These are phyloP conservation scores for Penicillium capsulatum DNA, from an alignment of 2,329 filamentous ascomycete genomes.

Conservation along the genomic window DNA sequence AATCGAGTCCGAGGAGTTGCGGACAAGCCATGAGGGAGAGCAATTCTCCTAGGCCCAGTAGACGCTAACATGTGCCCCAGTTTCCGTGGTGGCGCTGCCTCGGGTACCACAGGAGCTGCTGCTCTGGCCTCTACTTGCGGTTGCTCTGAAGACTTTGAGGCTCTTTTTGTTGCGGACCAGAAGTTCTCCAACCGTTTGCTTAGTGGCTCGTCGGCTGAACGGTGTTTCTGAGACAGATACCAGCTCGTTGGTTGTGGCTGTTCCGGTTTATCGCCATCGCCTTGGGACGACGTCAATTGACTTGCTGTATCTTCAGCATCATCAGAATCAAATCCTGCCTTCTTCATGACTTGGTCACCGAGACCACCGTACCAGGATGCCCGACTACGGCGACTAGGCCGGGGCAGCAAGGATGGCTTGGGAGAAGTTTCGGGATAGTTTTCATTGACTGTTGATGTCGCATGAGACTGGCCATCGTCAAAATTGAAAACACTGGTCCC, in stretches of 20 bases:
- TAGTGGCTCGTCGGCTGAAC: constrained; percentile 30
- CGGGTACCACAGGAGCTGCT: constrained; percentile 11
- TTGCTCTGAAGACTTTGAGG: constrained; percentile 20
- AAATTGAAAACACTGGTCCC: constrained; percentile 37
- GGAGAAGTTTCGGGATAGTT: constrained; percentile 20
- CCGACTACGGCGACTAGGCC: constrained; percentile 25
- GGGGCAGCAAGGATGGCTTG: constrained; percentile 22
- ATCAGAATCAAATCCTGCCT: constrained; percentile 36
- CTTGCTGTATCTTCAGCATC: constrained; percentile 30
- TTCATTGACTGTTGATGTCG: constrained; percentile 10
- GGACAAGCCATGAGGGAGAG: constrained; percentile 33
- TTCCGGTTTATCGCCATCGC: constrained; percentile 30
- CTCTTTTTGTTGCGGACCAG: constrained; percentile 34
- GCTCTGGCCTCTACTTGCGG: constrained; percentile 17
- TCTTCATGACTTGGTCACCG: constrained; percentile 34
- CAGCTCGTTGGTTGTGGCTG: constrained; percentile 24
- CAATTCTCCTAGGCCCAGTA: constrained; percentile 28
- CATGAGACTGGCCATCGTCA: constrained; percentile 29
- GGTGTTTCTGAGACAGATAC: constrained; percentile 27
- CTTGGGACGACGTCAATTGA: constrained; percentile 28
- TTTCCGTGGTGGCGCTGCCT: constrained; percentile 20
- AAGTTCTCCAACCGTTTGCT: constrained; percentile 39
- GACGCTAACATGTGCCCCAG: constrained; percentile 25
- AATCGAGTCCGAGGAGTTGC: constrained; percentile 38
- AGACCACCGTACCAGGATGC: constrained; percentile 33